Conservation (phyloP, 768 basidiomycete genomes). For the Glaciozyma antarctica region DNA sequence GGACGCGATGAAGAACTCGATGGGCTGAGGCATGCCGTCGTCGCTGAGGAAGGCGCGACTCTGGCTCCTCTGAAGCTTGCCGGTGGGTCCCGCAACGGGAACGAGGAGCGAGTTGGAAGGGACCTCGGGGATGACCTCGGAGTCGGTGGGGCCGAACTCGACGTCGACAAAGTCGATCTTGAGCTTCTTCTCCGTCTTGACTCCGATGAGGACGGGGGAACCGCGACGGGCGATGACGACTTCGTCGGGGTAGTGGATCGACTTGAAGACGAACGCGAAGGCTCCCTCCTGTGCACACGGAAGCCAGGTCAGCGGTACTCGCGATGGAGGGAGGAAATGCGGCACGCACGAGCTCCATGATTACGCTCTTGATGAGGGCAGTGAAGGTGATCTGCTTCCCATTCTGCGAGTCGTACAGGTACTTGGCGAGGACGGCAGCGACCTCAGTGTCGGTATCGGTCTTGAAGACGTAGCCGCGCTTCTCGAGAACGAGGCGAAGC, state of each 20-base stretch:
- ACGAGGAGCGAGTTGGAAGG: conserved; percentile 52
- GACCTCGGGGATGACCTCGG: conserved; percentile 7
- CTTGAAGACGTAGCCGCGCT: conserved; percentile 86
- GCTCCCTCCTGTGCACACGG: conserved; percentile 60
- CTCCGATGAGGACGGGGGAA: conserved; percentile 90
- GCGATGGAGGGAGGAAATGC: not conserved
- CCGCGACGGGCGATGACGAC: conserved; percentile 93
- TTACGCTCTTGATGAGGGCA: conserved; percentile 81
- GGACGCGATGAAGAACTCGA: conserved; percentile 98
- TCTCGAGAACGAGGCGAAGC: conserved; percentile 83
- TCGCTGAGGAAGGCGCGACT: conserved; percentile 98
- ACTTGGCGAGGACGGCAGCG: conserved; percentile 90
- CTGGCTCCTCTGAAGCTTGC: conserved; percentile 81
- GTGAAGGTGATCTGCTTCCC: conserved; percentile 81
- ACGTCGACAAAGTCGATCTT: conserved; percentile 99
- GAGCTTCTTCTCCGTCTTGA: conserved; percentile 99
- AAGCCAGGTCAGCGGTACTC: not conserved
- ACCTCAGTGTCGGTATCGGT: conserved; percentile 97
- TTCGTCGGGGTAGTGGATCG: conserved; percentile 86
- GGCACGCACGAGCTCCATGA: conserved; percentile 67
- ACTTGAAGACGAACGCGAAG: conserved; percentile 99
- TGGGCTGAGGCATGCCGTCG: conserved; percentile 95
- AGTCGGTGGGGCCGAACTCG: conserved; percentile 51
- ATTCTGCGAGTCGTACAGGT: conserved; percentile 86
- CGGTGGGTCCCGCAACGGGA: conserved; percentile 46